Conservation (phyloP, 164 flowering plant species). For the Liriodendron chinense region DNA sequence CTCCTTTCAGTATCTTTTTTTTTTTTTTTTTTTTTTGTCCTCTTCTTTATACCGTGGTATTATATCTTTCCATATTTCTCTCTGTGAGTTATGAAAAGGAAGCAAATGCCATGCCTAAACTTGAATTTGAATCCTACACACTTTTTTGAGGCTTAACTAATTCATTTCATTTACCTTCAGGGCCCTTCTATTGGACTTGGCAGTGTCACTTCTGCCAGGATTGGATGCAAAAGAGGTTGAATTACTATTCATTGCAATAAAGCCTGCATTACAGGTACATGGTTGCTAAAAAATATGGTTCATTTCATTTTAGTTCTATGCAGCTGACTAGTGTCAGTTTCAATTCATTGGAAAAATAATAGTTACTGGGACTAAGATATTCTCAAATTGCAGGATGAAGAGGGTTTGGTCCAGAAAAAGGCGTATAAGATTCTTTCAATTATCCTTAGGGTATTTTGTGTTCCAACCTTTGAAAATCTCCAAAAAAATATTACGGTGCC, state of each 20-base stretch:
- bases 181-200: constrained; percentile 74
- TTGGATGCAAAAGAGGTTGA: constrained; percentile 51
- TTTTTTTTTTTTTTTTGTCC: neutral
- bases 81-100: neutral
- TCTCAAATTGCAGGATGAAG: constrained; percentile 54
- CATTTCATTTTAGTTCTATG: neutral
- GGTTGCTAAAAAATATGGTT: neutral
- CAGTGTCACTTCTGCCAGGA: constrained; percentile 76
- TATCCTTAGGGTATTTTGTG: constrained; percentile 60
- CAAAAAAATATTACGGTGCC: too few species aligned
- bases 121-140: constrained; percentile 3
- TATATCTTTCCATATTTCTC: too few species aligned
- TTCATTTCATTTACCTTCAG: constrained; percentile 36
- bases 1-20: neutral
- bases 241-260: constrained; percentile 49
- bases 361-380: constrained; percentile 5
- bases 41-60: too few species aligned
- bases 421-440: constrained; percentile 86
- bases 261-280: constrained; percentile 72
- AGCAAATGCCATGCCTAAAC: neutral
- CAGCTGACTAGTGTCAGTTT: neutral
- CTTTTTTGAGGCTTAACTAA: neutral
- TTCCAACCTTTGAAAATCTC: neutral
- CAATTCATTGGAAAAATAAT: neutral
- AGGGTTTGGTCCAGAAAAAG: constrained; percentile 82